These are phyloP conservation scores for Porphyra umbilicalis DNA, from an alignment of 31 red algal species.

Conservation along the genomic window DNA sequence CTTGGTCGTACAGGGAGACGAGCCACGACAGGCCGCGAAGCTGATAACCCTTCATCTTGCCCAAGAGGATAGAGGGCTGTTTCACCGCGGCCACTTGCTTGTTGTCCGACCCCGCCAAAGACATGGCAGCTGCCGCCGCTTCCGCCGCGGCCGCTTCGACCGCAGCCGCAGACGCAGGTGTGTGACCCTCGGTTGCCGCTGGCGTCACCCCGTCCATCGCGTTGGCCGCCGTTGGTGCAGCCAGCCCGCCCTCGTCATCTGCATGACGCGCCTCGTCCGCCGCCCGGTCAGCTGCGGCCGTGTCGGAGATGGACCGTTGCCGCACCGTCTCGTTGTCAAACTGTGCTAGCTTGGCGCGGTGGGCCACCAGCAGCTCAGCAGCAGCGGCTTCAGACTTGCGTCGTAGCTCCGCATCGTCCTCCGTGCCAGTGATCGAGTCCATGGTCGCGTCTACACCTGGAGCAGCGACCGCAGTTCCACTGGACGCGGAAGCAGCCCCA, in stretches of 20 bases:
- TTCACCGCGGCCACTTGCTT: conserved; percentile 66
- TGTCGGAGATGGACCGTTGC: conserved; percentile 54
- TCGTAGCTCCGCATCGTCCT: conserved; percentile 71
- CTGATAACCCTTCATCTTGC: conserved; percentile 96
- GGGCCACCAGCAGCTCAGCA: conserved; percentile 43
- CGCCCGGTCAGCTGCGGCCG: conserved; percentile 59
- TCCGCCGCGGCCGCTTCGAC: background rate
- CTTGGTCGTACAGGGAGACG: conserved; percentile 96
- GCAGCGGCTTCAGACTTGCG: conserved; percentile 50
- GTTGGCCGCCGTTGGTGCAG: conserved; percentile 10
- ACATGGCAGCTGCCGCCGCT: background rate
- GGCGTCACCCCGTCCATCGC: conserved; percentile 55
- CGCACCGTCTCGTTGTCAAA: conserved; percentile 74
- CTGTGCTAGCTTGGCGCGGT: conserved; percentile 49
- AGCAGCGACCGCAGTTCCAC: background rate
- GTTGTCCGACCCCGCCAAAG: conserved; percentile 56
- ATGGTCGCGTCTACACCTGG: conserved; percentile 33
- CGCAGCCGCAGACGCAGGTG: background rate
- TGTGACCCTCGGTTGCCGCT: conserved; percentile 7
- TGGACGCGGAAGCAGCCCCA: background rate
- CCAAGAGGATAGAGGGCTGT: conserved; percentile 75
- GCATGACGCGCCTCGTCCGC: conserved; percentile 23
- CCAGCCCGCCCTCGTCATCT: background rate
- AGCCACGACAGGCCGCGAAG: conserved; percentile 93
- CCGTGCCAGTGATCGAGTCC: conserved; percentile 63